phyloP scores from a whole-genome alignment of 169 alveolate genomes.

The Cryptosporidium muris region DNA sequence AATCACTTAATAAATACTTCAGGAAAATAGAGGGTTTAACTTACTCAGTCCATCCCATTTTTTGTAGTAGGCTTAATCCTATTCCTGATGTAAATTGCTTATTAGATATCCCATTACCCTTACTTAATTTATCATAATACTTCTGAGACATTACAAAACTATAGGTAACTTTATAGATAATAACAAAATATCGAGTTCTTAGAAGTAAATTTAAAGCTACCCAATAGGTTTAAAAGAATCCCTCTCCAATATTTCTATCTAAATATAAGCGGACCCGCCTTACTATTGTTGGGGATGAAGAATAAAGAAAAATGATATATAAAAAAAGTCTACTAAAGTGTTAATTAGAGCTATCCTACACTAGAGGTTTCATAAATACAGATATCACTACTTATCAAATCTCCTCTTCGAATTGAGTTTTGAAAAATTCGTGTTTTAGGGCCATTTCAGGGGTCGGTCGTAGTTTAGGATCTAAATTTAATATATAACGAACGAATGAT shows the following conservation, averaged over 20 bases:
- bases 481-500: slow-evolving; percentile 82
- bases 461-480: slow-evolving; percentile 83
- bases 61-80: slow-evolving; percentile 12
- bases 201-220: too few species aligned
- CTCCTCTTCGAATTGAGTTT: slow-evolving; percentile 56
- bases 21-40: too few species aligned
- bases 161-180: too few species aligned
- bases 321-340: too few species aligned
- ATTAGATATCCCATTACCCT: not conserved
- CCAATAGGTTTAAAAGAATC: too few species aligned
- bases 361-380: not conserved
- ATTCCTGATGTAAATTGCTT: slow-evolving; percentile 25
- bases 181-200: too few species aligned
- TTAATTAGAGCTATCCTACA: too few species aligned
- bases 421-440: slow-evolving; percentile 84
- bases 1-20: not conserved
- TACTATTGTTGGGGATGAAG: too few species aligned
- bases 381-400: not conserved
- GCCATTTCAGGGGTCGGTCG: slow-evolving; percentile 89
- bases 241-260: too few species aligned
- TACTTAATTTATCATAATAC: slow-evolving; percentile 28
- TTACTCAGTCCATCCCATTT: slow-evolving; percentile 42
- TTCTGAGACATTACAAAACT: slow-evolving; percentile 6
- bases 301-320: too few species aligned
- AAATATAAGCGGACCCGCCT: too few species aligned